phyloP scores from a whole-genome alignment of 352 stramenopile species.

The Phytophthora cryptogea region DNA sequence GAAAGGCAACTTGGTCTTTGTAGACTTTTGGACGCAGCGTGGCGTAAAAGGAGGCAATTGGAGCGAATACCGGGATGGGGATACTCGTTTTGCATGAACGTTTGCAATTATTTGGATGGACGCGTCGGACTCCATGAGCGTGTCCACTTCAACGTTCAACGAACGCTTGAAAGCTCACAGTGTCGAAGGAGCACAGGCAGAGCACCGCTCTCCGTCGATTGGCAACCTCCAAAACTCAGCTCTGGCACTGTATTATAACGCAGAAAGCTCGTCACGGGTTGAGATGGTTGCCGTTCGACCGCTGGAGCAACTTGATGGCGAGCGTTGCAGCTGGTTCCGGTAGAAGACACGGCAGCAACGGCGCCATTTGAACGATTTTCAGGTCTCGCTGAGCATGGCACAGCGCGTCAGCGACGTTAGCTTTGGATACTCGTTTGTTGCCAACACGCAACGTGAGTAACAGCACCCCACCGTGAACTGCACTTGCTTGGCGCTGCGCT shows the following conservation, averaged over 20 bases:
- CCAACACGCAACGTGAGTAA: conserved; percentile 5
- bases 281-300: conserved; percentile 1
- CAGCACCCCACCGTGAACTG: conserved; percentile 36
- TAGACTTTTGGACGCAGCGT: not conserved
- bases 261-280: not conserved
- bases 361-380: conserved; percentile 52
- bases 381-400: conserved; percentile 39
- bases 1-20: conserved; percentile 8
- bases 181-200: conserved; percentile 20
- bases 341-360: conserved; percentile 44
- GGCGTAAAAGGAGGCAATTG: not conserved
- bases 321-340: conserved; percentile 44
- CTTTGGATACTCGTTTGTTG: not conserved
- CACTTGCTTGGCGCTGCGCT: conserved; percentile 17
- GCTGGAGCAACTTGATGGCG: conserved; percentile 39
- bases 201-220: conserved; percentile 14
- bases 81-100: too few species aligned
- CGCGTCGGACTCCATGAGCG: not conserved
- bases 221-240: not conserved
- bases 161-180: not conserved
- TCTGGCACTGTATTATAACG: too few species aligned
- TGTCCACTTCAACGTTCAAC: conserved; percentile 23
- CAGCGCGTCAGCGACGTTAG: not conserved
- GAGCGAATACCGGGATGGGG: conserved; percentile 6
- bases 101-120: too few species aligned